These are phyloP conservation scores for Calamus simplicifolius DNA, from an alignment of 176 grass and related monocot genomes.

Conservation along the genomic window DNA sequence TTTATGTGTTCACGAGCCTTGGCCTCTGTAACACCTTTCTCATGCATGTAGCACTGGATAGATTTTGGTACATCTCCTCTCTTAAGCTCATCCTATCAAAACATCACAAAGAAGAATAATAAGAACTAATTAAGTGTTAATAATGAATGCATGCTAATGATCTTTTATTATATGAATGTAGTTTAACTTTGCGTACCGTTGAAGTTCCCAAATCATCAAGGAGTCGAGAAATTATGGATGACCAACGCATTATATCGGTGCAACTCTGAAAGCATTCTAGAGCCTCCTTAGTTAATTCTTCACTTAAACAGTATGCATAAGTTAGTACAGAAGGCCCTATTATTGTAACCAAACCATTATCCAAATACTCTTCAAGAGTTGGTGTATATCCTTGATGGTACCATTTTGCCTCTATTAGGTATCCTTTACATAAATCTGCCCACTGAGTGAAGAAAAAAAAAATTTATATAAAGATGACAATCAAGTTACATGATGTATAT, in stretches of 20 bases:
- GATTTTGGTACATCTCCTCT: constrained; percentile 29
- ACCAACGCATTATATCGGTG: constrained; percentile 22
- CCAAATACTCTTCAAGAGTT: constrained; percentile 32
- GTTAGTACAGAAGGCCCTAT: constrained; percentile 28
- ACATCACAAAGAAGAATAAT: too few relatives aligned
- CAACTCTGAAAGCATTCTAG: constrained; percentile 3
- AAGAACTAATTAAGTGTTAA: too few relatives aligned
- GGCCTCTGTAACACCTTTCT: constrained; percentile 11
- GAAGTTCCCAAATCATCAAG: constrained; percentile 34
- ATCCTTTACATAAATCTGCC: constrained; percentile 31
- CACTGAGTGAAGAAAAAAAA: constrained; percentile 22
- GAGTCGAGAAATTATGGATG: constrained; percentile 34
- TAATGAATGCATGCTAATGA: too few relatives aligned
- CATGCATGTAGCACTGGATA: constrained; percentile 34
- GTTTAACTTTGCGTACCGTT: background rate
- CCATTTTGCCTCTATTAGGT: constrained; percentile 41
- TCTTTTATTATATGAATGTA: background rate
- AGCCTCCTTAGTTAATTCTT: background rate
- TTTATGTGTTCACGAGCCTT: constrained; percentile 15
- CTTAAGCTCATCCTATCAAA: background rate
- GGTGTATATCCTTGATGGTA: constrained; percentile 15
- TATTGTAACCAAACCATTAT: constrained; percentile 32
- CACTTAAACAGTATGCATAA: constrained; percentile 15
- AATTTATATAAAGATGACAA: background rate
- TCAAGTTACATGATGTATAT: too few relatives aligned